Evolutionary conservation across 208 protist species (phyloP).

Genomic region (Leishmania guyanensis): DNA sequence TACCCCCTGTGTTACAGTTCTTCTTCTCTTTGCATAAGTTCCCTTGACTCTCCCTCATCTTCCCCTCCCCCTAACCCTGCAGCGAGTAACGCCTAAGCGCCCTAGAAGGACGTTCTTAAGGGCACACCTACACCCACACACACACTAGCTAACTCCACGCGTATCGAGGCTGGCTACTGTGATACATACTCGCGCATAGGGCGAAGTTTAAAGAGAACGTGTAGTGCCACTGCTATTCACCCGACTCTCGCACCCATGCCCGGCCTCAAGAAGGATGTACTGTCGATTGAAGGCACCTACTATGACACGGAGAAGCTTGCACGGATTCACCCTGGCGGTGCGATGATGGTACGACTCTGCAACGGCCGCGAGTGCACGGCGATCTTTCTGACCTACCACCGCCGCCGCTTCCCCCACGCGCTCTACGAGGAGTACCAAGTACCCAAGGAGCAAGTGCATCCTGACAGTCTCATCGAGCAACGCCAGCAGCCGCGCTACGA

Average conservation of each 20-base stretch:
- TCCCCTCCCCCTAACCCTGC: neutral
- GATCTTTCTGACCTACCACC: constrained; percentile 77
- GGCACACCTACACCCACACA: too few relatives aligned
- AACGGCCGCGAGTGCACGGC: constrained; percentile 75
- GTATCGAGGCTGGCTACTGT: neutral
- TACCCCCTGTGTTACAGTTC: neutral
- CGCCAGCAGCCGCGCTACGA: constrained; percentile 57
- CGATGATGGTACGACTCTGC: constrained; percentile 73
- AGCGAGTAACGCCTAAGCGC: neutral
- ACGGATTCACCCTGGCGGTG: constrained; percentile 60
- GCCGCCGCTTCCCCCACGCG: constrained; percentile 74
- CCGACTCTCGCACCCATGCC: neutral
- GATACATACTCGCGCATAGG: neutral
- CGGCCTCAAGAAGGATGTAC: constrained; percentile 45
- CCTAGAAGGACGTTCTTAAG: neutral
- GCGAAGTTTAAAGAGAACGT: neutral
- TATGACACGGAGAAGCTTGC: constrained; percentile 77
- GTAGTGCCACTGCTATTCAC: neutral
- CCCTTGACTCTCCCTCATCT: neutral
- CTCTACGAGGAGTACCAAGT: constrained; percentile 65
- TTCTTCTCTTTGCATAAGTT: neutral
- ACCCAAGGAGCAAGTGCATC: constrained; percentile 44
- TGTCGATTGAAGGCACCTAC: constrained; percentile 79
- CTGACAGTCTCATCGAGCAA: constrained; percentile 43
- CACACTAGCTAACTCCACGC: neutral